Evolutionary conservation across 2,329 filamentous ascomycete genomes (phyloP).

Genomic region (Rutstroemia sydowiana): DNA sequence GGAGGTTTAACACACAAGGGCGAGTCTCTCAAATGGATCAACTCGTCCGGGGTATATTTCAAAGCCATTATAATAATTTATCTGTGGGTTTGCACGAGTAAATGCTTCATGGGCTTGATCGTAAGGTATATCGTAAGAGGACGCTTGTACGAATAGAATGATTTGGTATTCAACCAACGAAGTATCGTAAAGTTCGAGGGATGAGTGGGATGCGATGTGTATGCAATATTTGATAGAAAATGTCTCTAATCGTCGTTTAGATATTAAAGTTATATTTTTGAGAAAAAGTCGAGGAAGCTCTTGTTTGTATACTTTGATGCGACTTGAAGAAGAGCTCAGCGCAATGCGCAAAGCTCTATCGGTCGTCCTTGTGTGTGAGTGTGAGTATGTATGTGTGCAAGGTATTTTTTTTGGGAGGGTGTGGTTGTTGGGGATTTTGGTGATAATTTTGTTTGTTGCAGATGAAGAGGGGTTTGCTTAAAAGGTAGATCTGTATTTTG

Average conservation of each 20-base stretch:
- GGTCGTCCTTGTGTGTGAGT: not conserved
- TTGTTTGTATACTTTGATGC: not conserved
- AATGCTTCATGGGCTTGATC: not conserved
- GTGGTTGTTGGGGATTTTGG: too few species aligned
- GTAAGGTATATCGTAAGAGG: not conserved
- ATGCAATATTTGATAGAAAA: not conserved
- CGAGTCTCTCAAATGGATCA: slow-evolving; percentile 70
- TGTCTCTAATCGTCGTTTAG: not conserved
- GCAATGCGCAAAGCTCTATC: slow-evolving; percentile 11
- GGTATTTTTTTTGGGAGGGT: too few species aligned
- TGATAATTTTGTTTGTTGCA: not conserved
- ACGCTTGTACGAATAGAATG: not conserved
- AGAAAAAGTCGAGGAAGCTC: not conserved
- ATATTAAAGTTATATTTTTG: not conserved
- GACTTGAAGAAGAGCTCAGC: slow-evolving; percentile 10
- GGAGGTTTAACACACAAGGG: slow-evolving; percentile 72
- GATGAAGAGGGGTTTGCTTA: not conserved
- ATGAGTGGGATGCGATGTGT: not conserved
- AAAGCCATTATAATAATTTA: slow-evolving; percentile 25
- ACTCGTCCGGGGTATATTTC: slow-evolving; percentile 66
- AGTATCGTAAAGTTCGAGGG: not conserved
- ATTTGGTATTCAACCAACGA: not conserved
- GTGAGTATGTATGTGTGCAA: not conserved
- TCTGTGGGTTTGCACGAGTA: not conserved
- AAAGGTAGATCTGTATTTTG: not conserved